Evolutionary conservation across 495 filamentous ascomycete species (phyloP), one percentile per base, ranked within the genome.

Genomic region (Hypoxylon fuscum): DNA sequence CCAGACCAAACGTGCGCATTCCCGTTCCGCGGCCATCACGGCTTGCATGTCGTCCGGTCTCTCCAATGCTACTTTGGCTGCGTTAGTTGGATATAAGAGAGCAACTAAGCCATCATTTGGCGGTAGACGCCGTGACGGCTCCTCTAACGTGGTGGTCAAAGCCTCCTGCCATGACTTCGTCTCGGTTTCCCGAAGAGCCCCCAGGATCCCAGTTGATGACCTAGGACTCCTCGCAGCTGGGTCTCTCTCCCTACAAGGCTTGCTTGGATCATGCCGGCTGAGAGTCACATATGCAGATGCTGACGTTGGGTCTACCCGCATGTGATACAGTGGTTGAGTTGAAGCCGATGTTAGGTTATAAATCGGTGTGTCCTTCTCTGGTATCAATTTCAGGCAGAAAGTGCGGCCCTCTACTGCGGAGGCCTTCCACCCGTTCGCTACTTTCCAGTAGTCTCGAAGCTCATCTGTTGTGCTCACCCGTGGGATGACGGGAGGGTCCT

Each of bases 1-100:
- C 87, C 88, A 92, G 6, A 87, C 83, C 2, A 94, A 79, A 6
- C 86, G 83, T 45, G 85, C 90, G 34, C 87, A 88, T 68, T 94
- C 90, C 43, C 87, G 83, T 45, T 87, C 86, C 3, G 88, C 89
- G 15, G 87, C 85, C 29, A 82, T 79, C 10, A 83, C 79, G 20
- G 90, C 82, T 3, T 85, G 82, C 8, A 81, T 77, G 54, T 81
- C 79, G 66, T 87, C 82, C 18, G 87, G 84, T 25, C 85, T 79
- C 15, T 91, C 89, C 31, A 90, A 79, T 2, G 87, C 89, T 38
- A 90, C 83, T 64, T 88, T 86, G 2, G 88, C 83, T 1, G 90
- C 90, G 11, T 86, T 79, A 18, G 81, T 78, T 0, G 90, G 89
- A 72, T 88, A 90, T 25, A 94, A 81, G n/a, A 86, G 79, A 0